Evolutionary conservation across 495 filamentous ascomycete species (phyloP), one percentile per base, ranked within the genome.

Genomic region (Penicillium diatomitis): DNA sequence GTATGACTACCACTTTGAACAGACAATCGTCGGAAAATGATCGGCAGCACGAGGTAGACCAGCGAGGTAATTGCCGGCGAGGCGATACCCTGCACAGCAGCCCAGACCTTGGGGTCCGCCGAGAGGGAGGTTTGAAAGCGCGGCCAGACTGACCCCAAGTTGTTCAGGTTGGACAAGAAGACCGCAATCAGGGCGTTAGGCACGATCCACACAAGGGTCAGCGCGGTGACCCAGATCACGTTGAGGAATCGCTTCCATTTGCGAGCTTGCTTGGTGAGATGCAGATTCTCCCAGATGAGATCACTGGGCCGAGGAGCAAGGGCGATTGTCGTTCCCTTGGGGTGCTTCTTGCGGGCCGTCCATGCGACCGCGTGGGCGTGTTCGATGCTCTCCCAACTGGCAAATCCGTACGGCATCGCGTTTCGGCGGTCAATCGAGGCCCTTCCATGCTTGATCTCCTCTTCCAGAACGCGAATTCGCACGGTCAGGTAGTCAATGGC

Each of bases 131-230:
- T 65, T 36, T 84, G 68, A 62, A 98, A 98, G 2, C 61, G 80
- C 2, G 69, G 72, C 92, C 92, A 98, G 28, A 98, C 79, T 6
- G 73, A 65, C 5, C 85, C 89, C 43, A 96, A 58, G 60, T 95
- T 90, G 38, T 66, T 66, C 58, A 98, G 66, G 64, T 94, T 88
- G 52, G 91, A 83, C 37, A 98, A 62, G 66, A 98, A 98, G 45
- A 97, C 83, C 46, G 92, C 87, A 52, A 96, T 97, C 64, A 97
- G 70, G 40, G 88, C 88, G 75, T 97, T 98, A 52, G 91, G 92
- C n/a, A 77, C 88, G 53, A 95, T 82, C 82, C 87, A 98, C n/a
- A 92, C 56, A 5, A 95, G 31, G 0, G 92, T 97, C 51, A 98
- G 69, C 5, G 87, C 53, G 31, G 78, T 67, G 27, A 96, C 83